Evolutionary conservation across 2,329 filamentous ascomycete species (phyloP).

Genomic region (Botryosphaeria dothidea): DNA sequence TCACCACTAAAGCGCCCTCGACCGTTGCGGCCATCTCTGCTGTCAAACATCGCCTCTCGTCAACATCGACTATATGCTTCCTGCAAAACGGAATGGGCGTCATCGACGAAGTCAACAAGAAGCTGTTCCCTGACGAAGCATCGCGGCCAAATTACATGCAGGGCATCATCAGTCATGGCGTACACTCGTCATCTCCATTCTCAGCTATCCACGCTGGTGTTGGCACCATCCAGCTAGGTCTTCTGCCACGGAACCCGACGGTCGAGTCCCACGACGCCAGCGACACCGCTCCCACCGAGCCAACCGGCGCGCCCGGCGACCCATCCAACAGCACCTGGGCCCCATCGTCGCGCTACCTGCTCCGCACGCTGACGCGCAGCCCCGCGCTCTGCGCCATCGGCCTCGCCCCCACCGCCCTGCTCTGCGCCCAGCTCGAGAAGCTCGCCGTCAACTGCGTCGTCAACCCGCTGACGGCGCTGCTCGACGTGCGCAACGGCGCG

Average conservation of each 20-base stretch:
- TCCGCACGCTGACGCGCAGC: constrained; percentile 64
- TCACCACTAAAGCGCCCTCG: constrained; percentile 73
- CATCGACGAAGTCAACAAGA: constrained; percentile 72
- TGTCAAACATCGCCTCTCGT: constrained; percentile 67
- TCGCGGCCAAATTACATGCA: constrained; percentile 75
- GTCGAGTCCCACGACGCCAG: constrained; percentile 13
- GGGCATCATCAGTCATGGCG: constrained; percentile 64
- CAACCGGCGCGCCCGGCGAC: constrained; percentile 11
- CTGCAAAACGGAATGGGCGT: constrained; percentile 82
- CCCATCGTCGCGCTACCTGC: constrained; percentile 58
- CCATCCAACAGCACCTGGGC: constrained; percentile 35
- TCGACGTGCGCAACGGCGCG: constrained; percentile 74
- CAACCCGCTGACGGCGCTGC: constrained; percentile 77
- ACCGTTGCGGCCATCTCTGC: constrained; percentile 67
- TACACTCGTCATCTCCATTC: constrained; percentile 51
- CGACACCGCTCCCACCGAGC: neutral
- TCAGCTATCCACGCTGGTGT: constrained; percentile 59
- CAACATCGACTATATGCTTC: constrained; percentile 71
- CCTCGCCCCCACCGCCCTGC: constrained; percentile 61
- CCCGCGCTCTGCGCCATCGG: constrained; percentile 63
- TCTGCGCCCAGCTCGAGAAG: constrained; percentile 75
- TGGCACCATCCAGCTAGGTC: constrained; percentile 59
- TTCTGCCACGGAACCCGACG: constrained; percentile 34
- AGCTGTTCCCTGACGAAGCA: constrained; percentile 67
- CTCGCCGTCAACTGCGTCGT: constrained; percentile 75